Percentiles rank a stretch among this genome's conserved stretches.
Evolutionary conservation across 306 rosid genomes (phyloP).

Genomic region (Alnus glutinosa): DNA sequence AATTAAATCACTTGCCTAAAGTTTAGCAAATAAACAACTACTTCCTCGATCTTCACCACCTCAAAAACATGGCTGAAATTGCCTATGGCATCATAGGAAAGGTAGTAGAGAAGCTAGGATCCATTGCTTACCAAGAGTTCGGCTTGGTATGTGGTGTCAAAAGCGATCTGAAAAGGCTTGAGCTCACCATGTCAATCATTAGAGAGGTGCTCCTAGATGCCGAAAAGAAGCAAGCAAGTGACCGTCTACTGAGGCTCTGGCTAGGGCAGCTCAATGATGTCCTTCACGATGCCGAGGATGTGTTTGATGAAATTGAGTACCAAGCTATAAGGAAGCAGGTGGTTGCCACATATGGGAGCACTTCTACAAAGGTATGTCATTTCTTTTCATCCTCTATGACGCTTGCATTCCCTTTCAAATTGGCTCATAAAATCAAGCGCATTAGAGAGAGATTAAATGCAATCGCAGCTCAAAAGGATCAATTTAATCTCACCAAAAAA

Average conservation of each 20-base stretch:
- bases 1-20: no score
- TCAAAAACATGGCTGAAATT: conserved; percentile 16
- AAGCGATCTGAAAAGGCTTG: conserved; percentile 16
- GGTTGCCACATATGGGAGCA: background rate
- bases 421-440: conserved; percentile 14
- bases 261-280: conserved; percentile 15
- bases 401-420: background rate
- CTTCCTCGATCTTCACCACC: no score
- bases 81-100: conserved; percentile 14
- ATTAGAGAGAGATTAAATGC: conserved; percentile 15
- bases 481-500: conserved; percentile 11
- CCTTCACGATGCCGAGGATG: conserved; percentile 19
- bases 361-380: conserved; percentile 2
- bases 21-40: no score
- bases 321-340: conserved; percentile 16
- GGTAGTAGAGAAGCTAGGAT: conserved; percentile 15
- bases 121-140: conserved; percentile 18
- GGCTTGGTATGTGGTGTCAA: conserved; percentile 9
- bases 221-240: conserved; percentile 21
- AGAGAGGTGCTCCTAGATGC: conserved; percentile 34
- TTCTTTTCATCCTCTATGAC: conserved; percentile 23
- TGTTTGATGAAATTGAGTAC: conserved; percentile 35
- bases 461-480: no score
- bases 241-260: background rate
- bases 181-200: conserved; percentile 17